Base-by-base conservation (phyloP, 2,329 filamentous ascomycete genomes). In the Phaeosphaeria sp. region DNA sequence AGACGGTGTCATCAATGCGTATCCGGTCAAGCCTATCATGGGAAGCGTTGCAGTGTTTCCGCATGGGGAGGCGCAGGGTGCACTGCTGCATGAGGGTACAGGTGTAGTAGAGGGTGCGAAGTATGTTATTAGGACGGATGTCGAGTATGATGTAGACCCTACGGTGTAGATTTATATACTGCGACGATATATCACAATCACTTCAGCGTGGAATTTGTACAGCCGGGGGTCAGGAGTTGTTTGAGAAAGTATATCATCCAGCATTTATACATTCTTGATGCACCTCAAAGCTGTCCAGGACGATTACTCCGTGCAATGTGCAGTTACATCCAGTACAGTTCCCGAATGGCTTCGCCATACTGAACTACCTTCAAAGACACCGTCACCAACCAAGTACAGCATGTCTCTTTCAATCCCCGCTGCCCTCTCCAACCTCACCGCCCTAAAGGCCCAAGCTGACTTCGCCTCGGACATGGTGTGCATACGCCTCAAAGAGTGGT, bases 121-220 rank as follows among this genome's bases (percentile, higher is more conserved):
- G 72, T 91, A 91, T 69, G 87, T 91, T 1, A 90, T 91, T 46
- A 76, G 89, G 55, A 90, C 88, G 0, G 89, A 91, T 71, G 85
- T 91, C 3, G 85, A 90, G 72, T 91, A 90, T 62, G 89, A 91
- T 72, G 78, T 90, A 20, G 66, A 81, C 48, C 39, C 58, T 39
- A 50, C 48, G 15, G 46, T 49, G 15, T 54, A 42, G 41, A 20
- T 6, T 25, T 13, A 22, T 7, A 6, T 15, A 17, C 21, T 15
- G 44, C 9, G 10, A 15, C 9, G 22, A 17, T 23, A n/a, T 27
- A n/a, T 25, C 10, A 15, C 4, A 22, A 17, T 22, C 17, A n/a
- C 15, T 13, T 25, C 44, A 9, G 9, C 4, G 21, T 23, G 21
- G 10, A 10, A 13, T 27, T 23, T 15, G 21, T 25, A 22, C n/a